phyloP scores from a whole-genome alignment of 345 rosid species.

The Camelina sativa region DNA sequence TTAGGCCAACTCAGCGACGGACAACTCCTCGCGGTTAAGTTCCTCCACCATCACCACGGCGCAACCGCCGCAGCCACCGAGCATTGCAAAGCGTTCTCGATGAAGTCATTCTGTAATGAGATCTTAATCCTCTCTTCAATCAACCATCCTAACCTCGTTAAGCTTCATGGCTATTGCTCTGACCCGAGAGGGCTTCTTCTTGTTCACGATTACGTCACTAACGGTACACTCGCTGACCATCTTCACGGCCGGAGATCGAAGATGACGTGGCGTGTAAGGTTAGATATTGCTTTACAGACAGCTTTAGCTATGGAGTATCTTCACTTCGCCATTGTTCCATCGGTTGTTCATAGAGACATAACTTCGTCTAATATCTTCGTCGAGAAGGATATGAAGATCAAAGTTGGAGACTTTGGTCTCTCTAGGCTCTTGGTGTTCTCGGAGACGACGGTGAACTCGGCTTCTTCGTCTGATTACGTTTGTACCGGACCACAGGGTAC shows the following conservation, averaged over 20 bases:
- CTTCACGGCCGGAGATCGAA: constrained; percentile 60
- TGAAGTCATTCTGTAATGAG: constrained; percentile 89
- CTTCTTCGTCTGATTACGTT: constrained; percentile 63
- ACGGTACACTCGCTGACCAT: constrained; percentile 91
- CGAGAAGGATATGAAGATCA: constrained; percentile 83
- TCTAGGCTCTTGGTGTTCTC: constrained; percentile 69
- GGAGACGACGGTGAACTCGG: constrained; percentile 51
- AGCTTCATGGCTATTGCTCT: constrained; percentile 92
- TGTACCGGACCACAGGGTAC: constrained; percentile 98
- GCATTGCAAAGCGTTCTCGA: constrained; percentile 56
- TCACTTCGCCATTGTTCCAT: constrained; percentile 67
- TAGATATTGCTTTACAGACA: constrained; percentile 81
- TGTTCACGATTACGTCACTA: constrained; percentile 82
- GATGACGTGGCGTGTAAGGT: constrained; percentile 72
- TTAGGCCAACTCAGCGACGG: constrained; percentile 77
- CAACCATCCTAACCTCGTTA: constrained; percentile 82
- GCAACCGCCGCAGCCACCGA: constrained; percentile 48
- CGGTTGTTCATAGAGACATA: constrained; percentile 83
- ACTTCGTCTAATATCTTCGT: constrained; percentile 86
- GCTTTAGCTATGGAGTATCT: constrained; percentile 79
- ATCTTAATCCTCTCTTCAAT: constrained; percentile 85
- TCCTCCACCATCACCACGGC: constrained; percentile 74
- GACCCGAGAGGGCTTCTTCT: constrained; percentile 93
- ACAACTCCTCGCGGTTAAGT: constrained; percentile 76
- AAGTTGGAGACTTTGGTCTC: constrained; percentile 87